Evolutionary conservation across 176 grass and related monocot genomes (phyloP).

Genomic region (Echinochloa phyllopogon): DNA sequence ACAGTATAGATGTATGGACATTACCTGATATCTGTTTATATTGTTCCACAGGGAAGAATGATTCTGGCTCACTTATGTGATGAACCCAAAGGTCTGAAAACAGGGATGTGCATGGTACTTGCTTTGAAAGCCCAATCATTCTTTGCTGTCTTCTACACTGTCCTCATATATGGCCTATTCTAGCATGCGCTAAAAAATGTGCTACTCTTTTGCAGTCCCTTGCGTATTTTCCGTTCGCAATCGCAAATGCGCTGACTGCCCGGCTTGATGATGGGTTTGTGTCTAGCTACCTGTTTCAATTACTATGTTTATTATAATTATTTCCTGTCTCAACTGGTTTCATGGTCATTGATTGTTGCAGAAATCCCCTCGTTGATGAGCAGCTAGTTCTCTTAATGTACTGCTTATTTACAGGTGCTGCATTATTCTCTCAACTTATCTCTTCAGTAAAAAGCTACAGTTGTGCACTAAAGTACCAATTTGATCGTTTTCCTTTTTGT

Average conservation of each 20-base stretch:
- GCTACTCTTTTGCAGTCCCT: conserved; percentile 64
- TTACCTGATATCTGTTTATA: conserved; percentile 30
- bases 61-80: conserved; percentile 98
- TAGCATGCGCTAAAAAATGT: conserved; percentile 24
- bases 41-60: conserved; percentile 86
- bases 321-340: conserved; percentile 35
- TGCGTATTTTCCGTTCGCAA: conserved; percentile 85
- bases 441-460: background rate
- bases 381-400: conserved; percentile 86
- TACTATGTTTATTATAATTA: conserved; percentile 9
- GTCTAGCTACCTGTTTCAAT: conserved; percentile 15
- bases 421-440: conserved; percentile 15
- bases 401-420: conserved; percentile 83
- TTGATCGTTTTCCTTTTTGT: background rate
- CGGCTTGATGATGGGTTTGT: conserved; percentile 87
- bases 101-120: conserved; percentile 98
- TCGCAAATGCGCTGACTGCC: conserved; percentile 90
- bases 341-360: conserved; percentile 49
- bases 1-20: background rate
- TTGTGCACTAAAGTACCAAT: background rate
- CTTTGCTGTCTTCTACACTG: background rate
- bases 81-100: conserved; percentile 98
- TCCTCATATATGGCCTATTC: conserved; percentile 20
- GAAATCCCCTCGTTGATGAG: conserved; percentile 87
- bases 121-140: conserved; percentile 32